Evolutionary conservation across 1,139 yeast species (phyloP), one percentile per base, ranked within the genome.

Genomic region (Nakaseomyces delphensis): DNA sequence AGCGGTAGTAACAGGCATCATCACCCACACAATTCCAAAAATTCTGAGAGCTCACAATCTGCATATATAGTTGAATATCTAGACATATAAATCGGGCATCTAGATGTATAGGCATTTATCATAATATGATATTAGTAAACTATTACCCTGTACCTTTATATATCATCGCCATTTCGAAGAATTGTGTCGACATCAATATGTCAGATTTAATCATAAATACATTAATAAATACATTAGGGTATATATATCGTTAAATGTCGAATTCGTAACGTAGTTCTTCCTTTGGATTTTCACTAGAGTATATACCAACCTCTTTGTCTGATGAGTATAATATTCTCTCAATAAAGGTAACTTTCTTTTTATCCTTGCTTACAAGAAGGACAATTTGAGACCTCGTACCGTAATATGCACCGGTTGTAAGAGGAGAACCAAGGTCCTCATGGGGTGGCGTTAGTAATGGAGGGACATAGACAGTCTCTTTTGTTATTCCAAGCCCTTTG

Each of bases 381-480:
- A 87, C 74, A 0, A 95, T 86, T 56, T 87, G 96, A 0, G 96
- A 85, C 43, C 97, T 66, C 0, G 98, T 91, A 0, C 96, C 97
- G 55, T 89, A 91, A 53, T 69, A 77, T 21, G 65, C 62, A 0
- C 84, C 83, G 13, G 62, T 60, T 2, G 63, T 52, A 11, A 49
- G 41, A 8, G 65, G 57, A 3, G 61, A 57, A 3, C 66, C 66
- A 23, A 54, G 56, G 5, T 53, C 58, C 49, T 68, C 65, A n/a
- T 59, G 42, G 10, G 54, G 54, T 2, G 60, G 45, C 1, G 64
- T 61, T 30, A 50, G 47, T 27, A 66, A 48, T 1, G 87, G 83
- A 1, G 95, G 95, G 9, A 86, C 75, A 55, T 78, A 85, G 3
- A 89, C 76, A 3, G 86, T 76, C 30, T 74, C 67, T 39, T 71